A percentile compares a stretch with the other conserved stretches of the same genome.
Evolutionary conservation across 169 alveolate species (phyloP).

Genomic region (Sarcocystis neurona): DNA sequence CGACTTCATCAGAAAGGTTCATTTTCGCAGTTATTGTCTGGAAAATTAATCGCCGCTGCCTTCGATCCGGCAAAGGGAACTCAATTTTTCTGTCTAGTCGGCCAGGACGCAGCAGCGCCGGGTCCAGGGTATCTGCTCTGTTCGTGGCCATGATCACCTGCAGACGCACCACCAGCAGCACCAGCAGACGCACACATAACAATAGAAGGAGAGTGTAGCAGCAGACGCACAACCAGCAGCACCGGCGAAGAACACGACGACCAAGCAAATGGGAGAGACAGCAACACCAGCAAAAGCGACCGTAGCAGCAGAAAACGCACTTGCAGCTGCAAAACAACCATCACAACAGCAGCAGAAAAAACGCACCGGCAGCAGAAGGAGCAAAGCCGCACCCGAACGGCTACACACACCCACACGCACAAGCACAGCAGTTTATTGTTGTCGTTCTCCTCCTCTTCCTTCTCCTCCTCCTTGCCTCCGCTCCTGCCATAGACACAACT

Average conservation of each 20-base stretch:
- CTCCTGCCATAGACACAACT: too few relatives aligned
- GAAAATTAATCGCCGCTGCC: constrained; percentile 92
- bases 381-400: too few relatives aligned
- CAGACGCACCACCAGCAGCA: neutral
- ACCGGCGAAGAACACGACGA: neutral
- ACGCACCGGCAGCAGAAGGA: too few relatives aligned
- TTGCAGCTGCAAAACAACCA: too few relatives aligned
- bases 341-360: too few relatives aligned
- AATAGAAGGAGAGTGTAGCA: neutral
- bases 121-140: constrained; percentile 98
- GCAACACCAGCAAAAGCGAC: too few relatives aligned
- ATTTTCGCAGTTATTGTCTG: constrained; percentile 96
- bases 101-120: constrained; percentile 98
- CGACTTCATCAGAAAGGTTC: constrained; percentile 97
- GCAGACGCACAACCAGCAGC: neutral
- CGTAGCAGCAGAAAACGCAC: too few relatives aligned
- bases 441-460: too few relatives aligned
- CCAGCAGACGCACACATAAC: neutral
- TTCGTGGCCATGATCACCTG: constrained; percentile 98
- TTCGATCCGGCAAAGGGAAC: constrained; percentile 98
- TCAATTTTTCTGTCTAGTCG: constrained; percentile 97
- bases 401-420: too few relatives aligned
- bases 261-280: too few relatives aligned
- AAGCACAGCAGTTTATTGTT: too few relatives aligned
- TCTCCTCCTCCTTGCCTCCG: too few relatives aligned